These are phyloP conservation scores for Penicillium olsonii DNA, from an alignment of 2,329 filamentous ascomycete species.

Conservation along the genomic window DNA sequence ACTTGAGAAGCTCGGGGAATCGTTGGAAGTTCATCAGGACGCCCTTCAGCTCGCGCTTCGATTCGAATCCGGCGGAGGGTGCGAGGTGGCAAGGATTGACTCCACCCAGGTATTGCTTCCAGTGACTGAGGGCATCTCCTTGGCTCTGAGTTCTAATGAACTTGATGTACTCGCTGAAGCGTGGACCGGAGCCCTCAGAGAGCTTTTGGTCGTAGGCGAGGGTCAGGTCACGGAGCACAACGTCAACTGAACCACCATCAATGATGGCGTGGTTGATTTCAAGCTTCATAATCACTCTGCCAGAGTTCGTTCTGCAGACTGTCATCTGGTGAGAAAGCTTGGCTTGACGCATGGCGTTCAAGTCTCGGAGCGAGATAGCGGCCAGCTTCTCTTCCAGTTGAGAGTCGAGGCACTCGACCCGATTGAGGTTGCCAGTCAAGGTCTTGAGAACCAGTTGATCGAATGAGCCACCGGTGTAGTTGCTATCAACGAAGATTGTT, in stretches of 20 bases:
- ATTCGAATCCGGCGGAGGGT: conserved; percentile 6
- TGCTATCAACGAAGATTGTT: conserved; percentile 38
- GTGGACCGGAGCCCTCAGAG: conserved; percentile 28
- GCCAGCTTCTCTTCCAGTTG: conserved; percentile 30
- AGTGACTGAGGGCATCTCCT: conserved; percentile 32
- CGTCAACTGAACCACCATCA: conserved; percentile 37
- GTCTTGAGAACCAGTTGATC: conserved; percentile 40
- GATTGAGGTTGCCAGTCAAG: conserved; percentile 25
- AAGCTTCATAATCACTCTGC: conserved; percentile 36
- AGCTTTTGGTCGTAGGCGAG: conserved; percentile 35
- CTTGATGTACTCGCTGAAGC: conserved; percentile 42
- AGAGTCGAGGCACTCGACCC: conserved; percentile 33
- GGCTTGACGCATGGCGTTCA: conserved; percentile 24
- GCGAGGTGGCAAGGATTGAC: conserved; percentile 36
- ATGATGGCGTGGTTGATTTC: conserved; percentile 43
- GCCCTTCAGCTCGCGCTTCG: conserved; percentile 26
- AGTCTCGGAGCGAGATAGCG: conserved; percentile 29
- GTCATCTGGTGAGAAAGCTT: conserved; percentile 38
- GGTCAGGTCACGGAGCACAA: conserved; percentile 34
- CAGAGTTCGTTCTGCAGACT: conserved; percentile 34
- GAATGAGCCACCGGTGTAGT: conserved; percentile 35
- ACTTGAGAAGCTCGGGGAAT: conserved; percentile 32
- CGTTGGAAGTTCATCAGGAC: conserved; percentile 32
- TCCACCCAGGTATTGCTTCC: conserved; percentile 38
- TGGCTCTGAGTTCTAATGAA: conserved; percentile 31